Evolutionary conservation across 345 rosid species (phyloP), one percentile per base, ranked within the genome.

Genomic region (Abelmoschus esculentus): DNA sequence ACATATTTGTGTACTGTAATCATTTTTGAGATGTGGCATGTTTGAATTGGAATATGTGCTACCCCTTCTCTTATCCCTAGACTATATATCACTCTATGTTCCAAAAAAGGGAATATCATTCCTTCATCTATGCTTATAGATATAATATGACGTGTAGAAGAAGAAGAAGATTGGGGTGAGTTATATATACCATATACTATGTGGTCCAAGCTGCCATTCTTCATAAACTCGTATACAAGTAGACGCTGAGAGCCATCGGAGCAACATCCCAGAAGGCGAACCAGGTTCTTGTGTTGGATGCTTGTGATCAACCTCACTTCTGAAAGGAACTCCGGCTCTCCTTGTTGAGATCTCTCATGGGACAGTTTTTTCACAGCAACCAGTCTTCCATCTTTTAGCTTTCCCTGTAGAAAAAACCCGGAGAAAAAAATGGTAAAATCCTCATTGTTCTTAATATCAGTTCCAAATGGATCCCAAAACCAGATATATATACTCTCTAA

Each of bases 251-350:
- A 57, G 6, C 90, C 93, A 67, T 82, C 86, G 0, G 87, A 73
- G 78, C 93, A 88, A 69, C 89, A 84, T 3, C 93, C 93, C 0
- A 88, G 73, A 60, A 88, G 89, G 15, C 83, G 83, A 69, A 88
- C 93, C 46, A 88, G 79, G 74, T 88, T 88, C 80, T 83, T 88
- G 77, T 84, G 93, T 67, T 88, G 90, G 74, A 86, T 88, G 75
- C 90, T 86, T 31, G 93, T 88, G 76, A 88, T 86, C 89, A 88
- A 75, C 77, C 84, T 88, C 76, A 82, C 93, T 70, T 84, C 89
- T 14, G 93, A 73, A 8, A 86, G 82, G 71, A 88, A 88, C 65
- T 88, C 90, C 3, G 83, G 67, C 66, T 88, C 90, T 59, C 90
- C 93, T 77, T 86, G 90, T 34, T 81, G 84, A 18, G 93, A 88